Evolutionary conservation across 192 early-diverging fungal species (phyloP), one percentile per base, ranked within the genome.

Genomic region (Funneliformis mosseae): DNA sequence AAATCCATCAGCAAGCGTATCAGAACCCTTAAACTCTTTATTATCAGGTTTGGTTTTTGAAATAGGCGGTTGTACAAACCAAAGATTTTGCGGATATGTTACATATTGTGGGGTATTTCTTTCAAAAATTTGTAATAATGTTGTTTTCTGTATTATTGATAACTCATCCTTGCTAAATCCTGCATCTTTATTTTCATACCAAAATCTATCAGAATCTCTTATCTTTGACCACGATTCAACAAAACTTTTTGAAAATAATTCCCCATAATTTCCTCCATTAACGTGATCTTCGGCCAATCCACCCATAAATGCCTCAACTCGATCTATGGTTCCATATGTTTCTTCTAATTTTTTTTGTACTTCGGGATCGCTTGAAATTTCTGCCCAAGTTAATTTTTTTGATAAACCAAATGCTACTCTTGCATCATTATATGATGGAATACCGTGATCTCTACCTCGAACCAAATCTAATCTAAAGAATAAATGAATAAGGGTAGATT

Each of bases 131-230:
- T 55, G 16, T 55, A 55, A 16, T 55, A 55, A 55, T n/a, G 16
- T 55, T 18, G 50, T 55, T 55, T 14, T 18, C 7, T 55, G 50
- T 55, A 55, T 55, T n/a, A 21, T 55, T 1, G 50, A 55, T 21
- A 55, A 4, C 16, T 55, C 50, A 5, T 21, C 50, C 5, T 21
- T 6, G 5, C 16, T 55, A 21, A 55, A 55, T 55, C 50, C 50
- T 7, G 50, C 50, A 7, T 21, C 50, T 55, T 55, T 76, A n/a
- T 81, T 83, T 78, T 89, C 85, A 77, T 91, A 89, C 89, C 89
- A 89, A 59, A 83, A 90, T 25, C 87, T 76, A 67, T 89, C 89
- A 0, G 87, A 86, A 67, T 88, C 89, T 11, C 89, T 73, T 4
- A 89, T 59, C 3, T 80, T 73, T 8, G 45, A 25, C 50, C 50